phyloP scores from a whole-genome alignment of 768 basidiomycete genomes.

The Tylopilus felleus region DNA sequence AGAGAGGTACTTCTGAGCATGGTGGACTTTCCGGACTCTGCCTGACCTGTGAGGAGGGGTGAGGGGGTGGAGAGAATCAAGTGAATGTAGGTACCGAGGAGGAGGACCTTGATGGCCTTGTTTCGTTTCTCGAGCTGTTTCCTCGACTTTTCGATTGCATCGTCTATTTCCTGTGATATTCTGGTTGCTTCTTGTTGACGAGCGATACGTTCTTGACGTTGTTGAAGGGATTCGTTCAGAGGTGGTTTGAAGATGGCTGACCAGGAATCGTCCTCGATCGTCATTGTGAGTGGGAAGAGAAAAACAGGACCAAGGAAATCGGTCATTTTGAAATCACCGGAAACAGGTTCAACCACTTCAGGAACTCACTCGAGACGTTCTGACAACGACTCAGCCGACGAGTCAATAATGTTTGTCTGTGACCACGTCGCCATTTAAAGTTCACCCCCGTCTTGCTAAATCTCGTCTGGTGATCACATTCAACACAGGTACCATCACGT shows the following conservation, averaged over 20 bases:
- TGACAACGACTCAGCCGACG: too few species aligned
- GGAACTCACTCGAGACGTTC: too few species aligned
- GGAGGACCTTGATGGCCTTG: conserved; percentile 27
- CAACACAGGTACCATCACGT: too few species aligned
- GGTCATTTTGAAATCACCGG: too few species aligned
- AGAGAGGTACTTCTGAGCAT: conserved; percentile 25
- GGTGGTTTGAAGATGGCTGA: conserved; percentile 23
- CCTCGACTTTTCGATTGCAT: conserved; percentile 24
- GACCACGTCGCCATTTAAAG: too few species aligned
- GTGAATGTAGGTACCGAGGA: conserved; percentile 18
- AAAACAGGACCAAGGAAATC: too few species aligned
- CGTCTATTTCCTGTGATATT: conserved; percentile 29
- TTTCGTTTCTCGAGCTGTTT: conserved; percentile 25
- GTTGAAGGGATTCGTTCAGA: conserved; percentile 1
- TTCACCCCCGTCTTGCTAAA: too few species aligned
- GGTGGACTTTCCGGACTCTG: conserved; percentile 33
- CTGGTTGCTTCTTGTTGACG: conserved; percentile 23
- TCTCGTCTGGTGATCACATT: too few species aligned
- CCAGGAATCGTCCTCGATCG: conserved; percentile 12
- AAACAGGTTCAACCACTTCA: too few species aligned
- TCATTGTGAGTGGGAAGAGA: background rate
- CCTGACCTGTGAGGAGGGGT: conserved; percentile 19
- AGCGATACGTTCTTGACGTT: conserved; percentile 8
- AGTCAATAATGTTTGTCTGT: too few species aligned
- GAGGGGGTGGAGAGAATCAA: background rate